phyloP scores from a whole-genome alignment of 352 stramenopile species.

The Globisporangium carolinianum region DNA sequence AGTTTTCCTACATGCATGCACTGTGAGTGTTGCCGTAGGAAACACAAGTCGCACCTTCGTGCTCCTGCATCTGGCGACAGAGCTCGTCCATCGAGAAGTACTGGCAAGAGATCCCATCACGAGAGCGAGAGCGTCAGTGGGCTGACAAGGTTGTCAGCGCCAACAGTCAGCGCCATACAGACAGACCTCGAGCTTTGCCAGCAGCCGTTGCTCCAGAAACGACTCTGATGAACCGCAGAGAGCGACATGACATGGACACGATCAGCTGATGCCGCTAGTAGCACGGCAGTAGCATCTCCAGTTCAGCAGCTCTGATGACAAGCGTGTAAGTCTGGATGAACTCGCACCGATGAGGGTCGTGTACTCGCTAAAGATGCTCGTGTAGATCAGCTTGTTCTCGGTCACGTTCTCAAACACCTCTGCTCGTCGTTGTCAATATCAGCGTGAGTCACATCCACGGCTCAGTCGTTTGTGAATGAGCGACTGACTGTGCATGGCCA shows the following conservation, averaged over 20 bases:
- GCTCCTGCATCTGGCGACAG: constrained; percentile 73
- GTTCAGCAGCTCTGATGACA: neutral
- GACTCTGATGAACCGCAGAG: constrained; percentile 24
- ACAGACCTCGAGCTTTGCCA: constrained; percentile 56
- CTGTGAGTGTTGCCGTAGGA: neutral
- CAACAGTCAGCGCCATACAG: neutral
- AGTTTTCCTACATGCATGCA: neutral
- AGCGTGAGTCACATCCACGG: neutral
- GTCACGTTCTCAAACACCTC: constrained; percentile 80
- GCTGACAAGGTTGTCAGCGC: neutral
- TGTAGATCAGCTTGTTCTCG: constrained; percentile 84
- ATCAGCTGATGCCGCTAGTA: neutral
- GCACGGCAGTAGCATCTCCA: no score
- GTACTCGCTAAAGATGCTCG: constrained; percentile 74
- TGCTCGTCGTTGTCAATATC: constrained; percentile 9
- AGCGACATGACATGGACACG: neutral
- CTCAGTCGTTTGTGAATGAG: no score
- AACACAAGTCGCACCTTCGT: constrained; percentile 38
- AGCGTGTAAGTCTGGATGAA: neutral
- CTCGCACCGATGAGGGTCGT: constrained; percentile 63
- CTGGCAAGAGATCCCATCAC: constrained; percentile 11
- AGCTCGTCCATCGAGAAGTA: constrained; percentile 82
- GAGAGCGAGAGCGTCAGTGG: neutral
- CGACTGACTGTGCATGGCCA: no score
- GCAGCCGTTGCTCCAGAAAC: constrained; percentile 58